Conservation (phyloP, 2,329 filamentous ascomycete species). For the Emydomyces testavorans region DNA sequence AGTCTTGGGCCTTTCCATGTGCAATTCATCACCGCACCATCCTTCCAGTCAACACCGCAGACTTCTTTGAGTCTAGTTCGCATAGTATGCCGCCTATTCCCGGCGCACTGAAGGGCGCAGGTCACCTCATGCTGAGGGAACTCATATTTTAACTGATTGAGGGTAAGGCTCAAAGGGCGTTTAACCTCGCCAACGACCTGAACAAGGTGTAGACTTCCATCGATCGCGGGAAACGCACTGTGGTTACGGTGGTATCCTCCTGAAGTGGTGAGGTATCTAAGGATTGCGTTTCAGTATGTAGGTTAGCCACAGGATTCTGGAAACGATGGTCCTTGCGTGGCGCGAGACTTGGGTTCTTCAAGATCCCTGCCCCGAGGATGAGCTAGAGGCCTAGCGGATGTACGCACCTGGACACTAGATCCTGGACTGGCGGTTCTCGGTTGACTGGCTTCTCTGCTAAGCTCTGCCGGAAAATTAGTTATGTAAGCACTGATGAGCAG, state of each 20-base stretch:
- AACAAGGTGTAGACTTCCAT: constrained; percentile 34
- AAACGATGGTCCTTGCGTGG: no score
- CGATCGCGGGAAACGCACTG: constrained; percentile 42
- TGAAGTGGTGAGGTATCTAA: constrained; percentile 41
- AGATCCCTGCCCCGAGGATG: no score
- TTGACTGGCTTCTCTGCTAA: constrained; percentile 14
- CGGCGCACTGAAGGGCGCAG: constrained; percentile 50
- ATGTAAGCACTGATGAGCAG: constrained; percentile 6
- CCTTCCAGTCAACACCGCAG: constrained; percentile 49
- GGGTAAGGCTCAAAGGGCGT: constrained; percentile 35
- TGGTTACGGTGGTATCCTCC: constrained; percentile 49
- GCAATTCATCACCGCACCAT: constrained; percentile 51
- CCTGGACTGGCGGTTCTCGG: constrained; percentile 16
- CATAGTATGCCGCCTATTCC: constrained; percentile 51
- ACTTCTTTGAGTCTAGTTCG: constrained; percentile 49
- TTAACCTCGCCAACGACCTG: constrained; percentile 41
- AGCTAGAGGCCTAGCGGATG: neutral
- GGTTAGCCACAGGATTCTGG: constrained; percentile 3
- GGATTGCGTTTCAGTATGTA: neutral
- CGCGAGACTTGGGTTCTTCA: no score
- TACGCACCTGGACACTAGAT: constrained; percentile 12
- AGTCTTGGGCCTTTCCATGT: constrained; percentile 45
- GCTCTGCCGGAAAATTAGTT: constrained; percentile 2
- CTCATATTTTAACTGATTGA: constrained; percentile 37
- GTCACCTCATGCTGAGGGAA: constrained; percentile 45